Conservation (phyloP, 225 moss, liverwort and hornwort species). For the Rhytidiadelphus loreus region DNA sequence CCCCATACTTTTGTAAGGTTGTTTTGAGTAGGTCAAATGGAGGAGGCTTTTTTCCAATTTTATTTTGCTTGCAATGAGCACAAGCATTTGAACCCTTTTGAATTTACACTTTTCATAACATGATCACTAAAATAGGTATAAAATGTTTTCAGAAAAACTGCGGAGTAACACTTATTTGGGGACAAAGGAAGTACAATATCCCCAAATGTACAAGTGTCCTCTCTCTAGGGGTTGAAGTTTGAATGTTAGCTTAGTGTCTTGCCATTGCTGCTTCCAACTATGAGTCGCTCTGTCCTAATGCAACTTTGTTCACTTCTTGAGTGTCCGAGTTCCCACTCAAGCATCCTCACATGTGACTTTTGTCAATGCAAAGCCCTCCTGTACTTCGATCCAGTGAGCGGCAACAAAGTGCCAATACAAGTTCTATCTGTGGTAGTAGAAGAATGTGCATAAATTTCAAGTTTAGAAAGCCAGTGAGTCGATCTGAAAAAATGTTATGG, state of each 20-base stretch:
- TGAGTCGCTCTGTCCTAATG: neutral
- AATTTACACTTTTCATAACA: neutral
- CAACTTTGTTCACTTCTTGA: neutral
- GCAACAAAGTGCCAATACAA: neutral
- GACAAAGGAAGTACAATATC: neutral
- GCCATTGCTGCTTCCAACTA: neutral
- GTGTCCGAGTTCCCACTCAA: neutral
- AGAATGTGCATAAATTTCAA: neutral
- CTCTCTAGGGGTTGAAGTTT: neutral
- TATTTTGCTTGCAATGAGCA: neutral
- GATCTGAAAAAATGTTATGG: too few species aligned
- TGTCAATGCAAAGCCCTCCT: neutral
- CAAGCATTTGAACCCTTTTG: neutral
- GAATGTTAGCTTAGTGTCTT: neutral
- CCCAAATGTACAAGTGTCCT: neutral
- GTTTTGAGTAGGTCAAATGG: accelerated
- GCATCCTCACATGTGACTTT: neutral
- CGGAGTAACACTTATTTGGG: neutral
- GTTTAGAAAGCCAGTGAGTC: neutral
- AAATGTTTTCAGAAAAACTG: neutral
- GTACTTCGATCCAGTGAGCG: neutral
- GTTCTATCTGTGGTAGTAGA: neutral
- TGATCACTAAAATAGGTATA: neutral
- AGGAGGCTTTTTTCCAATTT: neutral
- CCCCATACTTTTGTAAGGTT: neutral